phyloP scores from a whole-genome alignment of 2,329 filamentous ascomycete genomes.

The Pseudophaeomoniella oleicola region DNA sequence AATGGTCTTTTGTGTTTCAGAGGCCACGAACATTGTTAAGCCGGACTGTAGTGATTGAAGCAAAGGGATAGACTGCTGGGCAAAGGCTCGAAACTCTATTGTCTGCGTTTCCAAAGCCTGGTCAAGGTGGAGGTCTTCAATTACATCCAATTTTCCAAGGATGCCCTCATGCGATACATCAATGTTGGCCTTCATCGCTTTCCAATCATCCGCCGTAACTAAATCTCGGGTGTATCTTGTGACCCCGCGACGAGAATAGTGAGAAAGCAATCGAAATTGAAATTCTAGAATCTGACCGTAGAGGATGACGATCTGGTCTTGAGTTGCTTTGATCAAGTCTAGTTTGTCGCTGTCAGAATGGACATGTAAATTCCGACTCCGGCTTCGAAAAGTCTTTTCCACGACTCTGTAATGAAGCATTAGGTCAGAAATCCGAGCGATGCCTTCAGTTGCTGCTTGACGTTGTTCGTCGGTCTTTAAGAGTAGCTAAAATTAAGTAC shows the following conservation, averaged over 20 bases:
- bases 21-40: background rate
- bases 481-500: too few species aligned
- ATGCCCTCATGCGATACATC: background rate
- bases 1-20: constrained; percentile 1
- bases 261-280: background rate
- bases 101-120: background rate
- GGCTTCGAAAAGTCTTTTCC: background rate
- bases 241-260: background rate
- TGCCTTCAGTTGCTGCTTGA: background rate
- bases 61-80: background rate
- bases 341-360: background rate
- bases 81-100: background rate
- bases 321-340: background rate
- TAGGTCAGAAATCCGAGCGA: background rate
- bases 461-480: background rate
- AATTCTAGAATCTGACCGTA: background rate
- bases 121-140: background rate
- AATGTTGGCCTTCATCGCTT: background rate
- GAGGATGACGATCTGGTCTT: background rate
- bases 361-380: background rate
- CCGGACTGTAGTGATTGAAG: background rate
- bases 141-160: background rate
- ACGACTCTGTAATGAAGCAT: background rate
- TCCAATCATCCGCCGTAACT: background rate
- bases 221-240: background rate